These are phyloP conservation scores for Petunia secreta DNA, from an alignment of 257 asterid genomes.

Conservation along the genomic window DNA sequence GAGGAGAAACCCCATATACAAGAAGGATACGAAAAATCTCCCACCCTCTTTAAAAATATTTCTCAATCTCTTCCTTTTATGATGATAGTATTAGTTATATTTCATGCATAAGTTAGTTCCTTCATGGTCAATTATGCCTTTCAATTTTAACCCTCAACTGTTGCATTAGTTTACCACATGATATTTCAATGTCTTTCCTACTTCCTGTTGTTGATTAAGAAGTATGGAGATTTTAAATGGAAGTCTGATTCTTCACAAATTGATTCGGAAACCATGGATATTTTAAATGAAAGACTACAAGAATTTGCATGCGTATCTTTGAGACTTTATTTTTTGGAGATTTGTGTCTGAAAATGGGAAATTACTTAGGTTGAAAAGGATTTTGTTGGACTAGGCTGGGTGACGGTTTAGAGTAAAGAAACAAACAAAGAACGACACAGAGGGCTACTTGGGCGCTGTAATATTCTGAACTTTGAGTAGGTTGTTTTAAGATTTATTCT, in stretches of 20 bases:
- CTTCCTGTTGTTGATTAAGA: constrained; percentile 17
- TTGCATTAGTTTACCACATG: neutral
- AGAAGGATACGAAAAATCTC: neutral
- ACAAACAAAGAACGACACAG: neutral
- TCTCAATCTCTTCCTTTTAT: neutral
- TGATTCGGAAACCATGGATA: neutral
- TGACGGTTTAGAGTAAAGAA: neutral
- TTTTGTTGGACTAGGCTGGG: neutral
- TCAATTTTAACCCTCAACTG: constrained; percentile 4
- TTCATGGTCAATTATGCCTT: neutral
- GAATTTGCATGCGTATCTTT: neutral
- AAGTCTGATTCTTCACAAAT: neutral
- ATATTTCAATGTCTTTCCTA: constrained; percentile 1
- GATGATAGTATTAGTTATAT: neutral
- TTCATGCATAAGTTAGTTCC: neutral
- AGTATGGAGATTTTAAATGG: neutral
- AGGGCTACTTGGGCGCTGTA: neutral
- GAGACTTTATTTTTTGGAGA: neutral
- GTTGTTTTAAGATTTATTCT: neutral
- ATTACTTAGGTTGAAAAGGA: neutral
- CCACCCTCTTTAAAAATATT: neutral
- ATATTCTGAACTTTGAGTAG: neutral
- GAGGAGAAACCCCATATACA: neutral
- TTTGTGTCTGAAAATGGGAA: neutral
- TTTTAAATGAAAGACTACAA: neutral